Conservation (phyloP, 2,329 filamentous ascomycete genomes). For the Trichoderma afroharzianum region DNA sequence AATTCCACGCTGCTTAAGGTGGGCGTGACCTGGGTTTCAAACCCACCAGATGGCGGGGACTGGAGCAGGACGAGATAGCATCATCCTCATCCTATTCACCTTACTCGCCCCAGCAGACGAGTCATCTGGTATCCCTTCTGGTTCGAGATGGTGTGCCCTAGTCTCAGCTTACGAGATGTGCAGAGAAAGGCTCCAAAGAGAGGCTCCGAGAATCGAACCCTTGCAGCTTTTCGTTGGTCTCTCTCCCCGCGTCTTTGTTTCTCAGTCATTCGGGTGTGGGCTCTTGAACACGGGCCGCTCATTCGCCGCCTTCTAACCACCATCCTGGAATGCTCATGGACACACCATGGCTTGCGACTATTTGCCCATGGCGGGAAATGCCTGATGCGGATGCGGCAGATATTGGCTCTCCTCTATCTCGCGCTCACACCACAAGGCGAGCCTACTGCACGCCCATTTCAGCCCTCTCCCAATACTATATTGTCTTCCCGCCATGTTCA, state of each 20-base stretch:
- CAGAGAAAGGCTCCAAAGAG: not conserved
- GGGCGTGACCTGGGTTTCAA: slow-evolving; percentile 27
- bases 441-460: not conserved
- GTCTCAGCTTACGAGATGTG: slow-evolving; percentile 8
- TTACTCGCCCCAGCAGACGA: not conserved
- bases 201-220: not conserved
- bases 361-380: not conserved
- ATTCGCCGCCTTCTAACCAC: slow-evolving; percentile 10
- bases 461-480: not conserved
- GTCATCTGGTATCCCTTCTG: not conserved
- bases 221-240: not conserved
- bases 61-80: not conserved
- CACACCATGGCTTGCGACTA: not conserved
- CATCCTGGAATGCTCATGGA: not conserved
- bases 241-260: not conserved
- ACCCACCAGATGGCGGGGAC: not conserved
- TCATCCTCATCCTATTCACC: not conserved
- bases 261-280: not conserved
- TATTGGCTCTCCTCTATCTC: not conserved
- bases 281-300: slow-evolving; percentile 2
- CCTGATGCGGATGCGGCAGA: not conserved
- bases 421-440: not conserved
- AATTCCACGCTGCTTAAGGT: not conserved
- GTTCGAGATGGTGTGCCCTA: slow-evolving; percentile 1
- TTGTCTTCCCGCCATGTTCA: no score